These are phyloP conservation scores for Phytophthora sojae DNA, from an alignment of 352 stramenopile species.

Conservation along the genomic window DNA sequence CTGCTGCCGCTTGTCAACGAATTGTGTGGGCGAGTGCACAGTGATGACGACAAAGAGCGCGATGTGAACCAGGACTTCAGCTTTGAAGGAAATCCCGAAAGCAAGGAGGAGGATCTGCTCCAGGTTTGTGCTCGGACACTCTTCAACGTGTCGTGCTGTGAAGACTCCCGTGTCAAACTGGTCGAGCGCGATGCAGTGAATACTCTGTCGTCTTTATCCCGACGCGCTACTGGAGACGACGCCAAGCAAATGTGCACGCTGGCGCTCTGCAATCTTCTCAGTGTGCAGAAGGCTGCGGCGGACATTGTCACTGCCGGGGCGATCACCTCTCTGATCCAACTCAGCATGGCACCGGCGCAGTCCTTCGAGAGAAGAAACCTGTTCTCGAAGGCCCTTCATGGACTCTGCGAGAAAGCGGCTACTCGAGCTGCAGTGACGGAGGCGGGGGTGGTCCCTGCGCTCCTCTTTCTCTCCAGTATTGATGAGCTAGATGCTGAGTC, in stretches of 20 bases:
- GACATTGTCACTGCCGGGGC: slow-evolving; percentile 77
- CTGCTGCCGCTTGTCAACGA: slow-evolving; percentile 69
- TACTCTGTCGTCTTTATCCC: slow-evolving; percentile 59
- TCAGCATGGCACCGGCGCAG: slow-evolving; percentile 60
- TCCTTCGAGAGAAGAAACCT: slow-evolving; percentile 60
- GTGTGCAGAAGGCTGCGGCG: slow-evolving; percentile 71
- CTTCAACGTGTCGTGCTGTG: slow-evolving; percentile 78
- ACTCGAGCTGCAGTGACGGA: slow-evolving; percentile 61
- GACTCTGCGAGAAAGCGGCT: slow-evolving; percentile 61
- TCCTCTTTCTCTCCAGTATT: slow-evolving; percentile 60
- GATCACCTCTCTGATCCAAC: slow-evolving; percentile 66
- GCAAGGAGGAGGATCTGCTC: slow-evolving; percentile 36
- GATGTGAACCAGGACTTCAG: neutral
- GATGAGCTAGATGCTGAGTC: slow-evolving; percentile 4
- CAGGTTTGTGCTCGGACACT: slow-evolving; percentile 65
- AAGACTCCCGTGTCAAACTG: slow-evolving; percentile 70
- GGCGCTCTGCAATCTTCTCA: slow-evolving; percentile 80
- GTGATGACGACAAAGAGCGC: neutral
- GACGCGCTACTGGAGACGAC: slow-evolving; percentile 41
- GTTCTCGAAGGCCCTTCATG: slow-evolving; percentile 75
- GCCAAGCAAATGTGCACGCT: slow-evolving; percentile 83
- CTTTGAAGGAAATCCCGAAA: neutral
- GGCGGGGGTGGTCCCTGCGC: slow-evolving; percentile 61
- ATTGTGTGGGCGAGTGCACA: slow-evolving; percentile 46
- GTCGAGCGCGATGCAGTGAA: slow-evolving; percentile 74